Base-by-base conservation (phyloP, 768 basidiomycete species). In the Rossbeevera mucosa region DNA sequence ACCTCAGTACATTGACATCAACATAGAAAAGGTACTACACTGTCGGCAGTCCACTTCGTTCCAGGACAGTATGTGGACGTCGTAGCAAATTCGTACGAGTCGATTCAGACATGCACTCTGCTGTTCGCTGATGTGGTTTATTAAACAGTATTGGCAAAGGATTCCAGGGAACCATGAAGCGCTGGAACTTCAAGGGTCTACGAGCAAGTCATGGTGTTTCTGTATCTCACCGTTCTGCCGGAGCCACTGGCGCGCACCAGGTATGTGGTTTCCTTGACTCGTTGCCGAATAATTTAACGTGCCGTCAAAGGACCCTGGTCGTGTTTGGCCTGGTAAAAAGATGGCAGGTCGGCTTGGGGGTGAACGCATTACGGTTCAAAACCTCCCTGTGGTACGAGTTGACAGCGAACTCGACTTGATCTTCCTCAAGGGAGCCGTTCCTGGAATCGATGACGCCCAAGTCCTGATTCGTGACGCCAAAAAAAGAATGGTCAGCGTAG, bases 21-120 rank as follows among this genome's bases (percentile, higher is more conserved):
- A 49, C 22, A 25, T 29, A 11, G 9, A 38, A 20, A 38, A 94
- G 93, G 95, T 26, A 94, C 94, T 0, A 88, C 83, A 12, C 64
- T 99, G 33, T 93, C 89, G 44, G 92, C 94, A 0, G 78, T 88
- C 40, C 96, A 99, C 69, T 98, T 95, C 62, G 96, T 98, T 7
- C 96, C 96, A 0, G 96, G 96, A 0, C 96, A 99, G 67, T 92
- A 78, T 64, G 91, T 98, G 12, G 95, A 98, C 68, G 88, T 94
- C 6, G 77, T 89, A 55, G 89, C 88, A 7, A 89, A 88, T 58
- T 91, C 90, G 95, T 98, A 63, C 59, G 91, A 12, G 36, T 30
- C 29, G 11, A 41, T 47, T 54, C 28, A 16, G 22, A 26, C 30
- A 16, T 20, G 29, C 45, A 46, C 36, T 21, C 16, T 30, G 21